Conservation (phyloP, 208 protist genomes). For the Wallacemonas sp. region DNA sequence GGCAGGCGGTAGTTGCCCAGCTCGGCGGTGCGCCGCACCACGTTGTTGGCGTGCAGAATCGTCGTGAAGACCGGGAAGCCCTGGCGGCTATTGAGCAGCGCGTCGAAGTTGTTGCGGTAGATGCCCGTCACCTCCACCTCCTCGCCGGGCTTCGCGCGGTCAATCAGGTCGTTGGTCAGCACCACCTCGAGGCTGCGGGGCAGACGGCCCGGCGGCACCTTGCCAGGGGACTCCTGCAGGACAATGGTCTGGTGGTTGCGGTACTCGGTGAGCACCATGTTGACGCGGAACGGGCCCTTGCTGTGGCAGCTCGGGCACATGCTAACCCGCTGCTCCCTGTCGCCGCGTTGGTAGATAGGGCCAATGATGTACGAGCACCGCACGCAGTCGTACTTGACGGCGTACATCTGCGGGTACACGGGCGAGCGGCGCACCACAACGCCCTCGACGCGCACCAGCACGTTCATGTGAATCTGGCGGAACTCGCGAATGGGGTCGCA, state of each 20-base stretch:
- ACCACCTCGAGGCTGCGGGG: conserved; percentile 98
- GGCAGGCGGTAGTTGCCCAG: conserved; percentile 84
- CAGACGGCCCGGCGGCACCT: conserved; percentile 97
- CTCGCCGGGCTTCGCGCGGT: conserved; percentile 97
- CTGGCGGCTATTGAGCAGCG: conserved; percentile 96
- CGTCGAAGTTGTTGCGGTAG: conserved; percentile 98
- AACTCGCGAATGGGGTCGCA: conserved; percentile 98
- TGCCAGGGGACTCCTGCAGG: conserved; percentile 98
- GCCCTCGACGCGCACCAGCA: conserved; percentile 96
- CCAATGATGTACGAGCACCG: conserved; percentile 94
- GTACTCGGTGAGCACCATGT: conserved; percentile 98
- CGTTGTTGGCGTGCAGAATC: conserved; percentile 97
- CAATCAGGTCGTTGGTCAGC: conserved; percentile 98
- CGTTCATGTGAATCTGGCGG: conserved; percentile 97
- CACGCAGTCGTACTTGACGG: conserved; percentile 97
- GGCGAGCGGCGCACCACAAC: conserved; percentile 98
- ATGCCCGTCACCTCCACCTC: conserved; percentile 98
- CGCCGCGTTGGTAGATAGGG: conserved; percentile 90
- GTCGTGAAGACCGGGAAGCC: conserved; percentile 99
- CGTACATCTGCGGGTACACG: conserved; percentile 98
- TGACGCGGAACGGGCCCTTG: conserved; percentile 96
- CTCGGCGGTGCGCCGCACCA: conserved; percentile 92
- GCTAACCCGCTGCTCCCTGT: conserved; percentile 85
- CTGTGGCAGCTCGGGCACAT: conserved; percentile 93
- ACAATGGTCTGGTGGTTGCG: conserved; percentile 99